Percentiles rank a stretch among this genome's conserved stretches.
Conservation (phyloP, 805 yeast species). For the Saccharomycopsis fibuligera region DNA sequence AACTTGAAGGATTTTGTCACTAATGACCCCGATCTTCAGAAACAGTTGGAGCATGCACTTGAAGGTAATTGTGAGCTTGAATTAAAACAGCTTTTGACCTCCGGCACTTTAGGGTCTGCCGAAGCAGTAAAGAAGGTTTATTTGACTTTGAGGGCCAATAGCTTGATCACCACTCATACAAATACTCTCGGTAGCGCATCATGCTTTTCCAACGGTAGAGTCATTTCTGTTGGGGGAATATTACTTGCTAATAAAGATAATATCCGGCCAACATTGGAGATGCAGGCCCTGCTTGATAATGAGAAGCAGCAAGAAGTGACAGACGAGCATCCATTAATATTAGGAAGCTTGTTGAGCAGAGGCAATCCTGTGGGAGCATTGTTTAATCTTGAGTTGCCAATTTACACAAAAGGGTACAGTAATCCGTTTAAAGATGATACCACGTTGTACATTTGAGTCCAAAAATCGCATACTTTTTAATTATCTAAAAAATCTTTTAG, state of each 20-base stretch:
- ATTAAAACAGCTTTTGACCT: background rate
- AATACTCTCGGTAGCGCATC: background rate
- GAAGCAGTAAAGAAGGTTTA: background rate
- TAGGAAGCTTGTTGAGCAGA: background rate
- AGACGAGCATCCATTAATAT: too few relatives aligned
- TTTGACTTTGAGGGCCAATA: background rate
- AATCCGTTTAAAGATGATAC: background rate
- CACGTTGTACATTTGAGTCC: background rate
- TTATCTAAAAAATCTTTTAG: too few relatives aligned
- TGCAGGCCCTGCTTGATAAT: background rate
- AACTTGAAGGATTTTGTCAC: background rate
- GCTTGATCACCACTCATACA: background rate
- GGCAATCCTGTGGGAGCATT: slow-evolving; percentile 4
- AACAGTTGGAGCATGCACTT: background rate
- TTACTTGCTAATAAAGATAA: background rate
- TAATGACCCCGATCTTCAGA: background rate
- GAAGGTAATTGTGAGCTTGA: slow-evolving; percentile 1
- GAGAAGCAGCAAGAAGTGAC: too few relatives aligned
- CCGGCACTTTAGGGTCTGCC: background rate
- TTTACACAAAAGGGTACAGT: slow-evolving; percentile 3
- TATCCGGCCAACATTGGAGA: background rate
- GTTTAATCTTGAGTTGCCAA: slow-evolving; percentile 1
- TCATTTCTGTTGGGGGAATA: slow-evolving; percentile 1
- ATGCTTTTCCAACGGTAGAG: slow-evolving; percentile 1
- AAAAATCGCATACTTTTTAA: background rate